Conservation (phyloP, 2,329 filamentous ascomycete genomes). For the Aspergillus neoniger region DNA sequence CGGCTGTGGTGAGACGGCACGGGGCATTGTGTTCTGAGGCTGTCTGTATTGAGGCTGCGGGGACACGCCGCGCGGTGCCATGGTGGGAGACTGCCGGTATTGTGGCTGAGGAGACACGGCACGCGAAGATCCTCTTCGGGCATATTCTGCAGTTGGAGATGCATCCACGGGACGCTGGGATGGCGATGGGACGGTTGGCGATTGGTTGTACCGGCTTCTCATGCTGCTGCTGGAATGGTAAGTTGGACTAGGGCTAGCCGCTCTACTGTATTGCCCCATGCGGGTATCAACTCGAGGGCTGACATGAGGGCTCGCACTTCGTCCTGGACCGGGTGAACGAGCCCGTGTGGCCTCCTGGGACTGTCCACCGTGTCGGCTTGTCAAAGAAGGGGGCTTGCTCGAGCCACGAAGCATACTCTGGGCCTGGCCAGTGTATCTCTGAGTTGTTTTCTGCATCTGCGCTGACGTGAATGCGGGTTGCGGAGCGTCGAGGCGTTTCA, state of each 20-base stretch:
- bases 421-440: conserved; percentile 82
- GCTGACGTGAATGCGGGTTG: conserved; percentile 89
- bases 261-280: conserved; percentile 47
- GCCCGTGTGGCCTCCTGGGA: conserved; percentile 49
- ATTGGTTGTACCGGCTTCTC: conserved; percentile 42
- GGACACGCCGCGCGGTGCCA: conserved; percentile 13
- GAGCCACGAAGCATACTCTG: conserved; percentile 68
- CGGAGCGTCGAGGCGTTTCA: conserved; percentile 81
- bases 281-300: conserved; percentile 35
- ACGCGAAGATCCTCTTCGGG: conserved; percentile 34
- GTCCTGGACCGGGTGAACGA: conserved; percentile 68
- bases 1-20: conserved; percentile 56
- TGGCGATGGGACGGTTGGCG: conserved; percentile 34
- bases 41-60: conserved; percentile 13
- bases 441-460: conserved; percentile 93
- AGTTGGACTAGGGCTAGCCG: conserved; percentile 46
- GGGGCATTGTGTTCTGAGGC: conserved; percentile 39
- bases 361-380: conserved; percentile 58
- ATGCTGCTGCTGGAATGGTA: conserved; percentile 49
- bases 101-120: conserved; percentile 16
- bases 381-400: conserved; percentile 55
- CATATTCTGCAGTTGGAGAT: conserved; percentile 46
- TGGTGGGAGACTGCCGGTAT: conserved; percentile 8
- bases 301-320: conserved; percentile 43
- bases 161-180: conserved; percentile 38